phyloP scores from a whole-genome alignment of 169 alveolate genomes.

The Eimeria necatrix region DNA sequence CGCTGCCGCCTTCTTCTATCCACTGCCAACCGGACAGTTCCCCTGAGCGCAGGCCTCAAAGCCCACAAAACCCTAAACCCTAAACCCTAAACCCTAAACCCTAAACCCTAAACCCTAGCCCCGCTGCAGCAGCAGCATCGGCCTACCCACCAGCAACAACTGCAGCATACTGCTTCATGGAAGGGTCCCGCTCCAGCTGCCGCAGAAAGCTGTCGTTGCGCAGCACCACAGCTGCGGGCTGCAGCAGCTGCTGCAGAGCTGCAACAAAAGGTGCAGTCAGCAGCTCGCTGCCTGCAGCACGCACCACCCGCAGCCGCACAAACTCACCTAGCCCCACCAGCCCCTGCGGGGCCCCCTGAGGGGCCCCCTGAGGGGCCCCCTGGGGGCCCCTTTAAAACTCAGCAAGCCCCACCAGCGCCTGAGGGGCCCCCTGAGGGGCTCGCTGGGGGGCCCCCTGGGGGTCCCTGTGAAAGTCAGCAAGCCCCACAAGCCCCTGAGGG shows the following conservation, averaged over 20 bases:
- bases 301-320: too few species aligned
- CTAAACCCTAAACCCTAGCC: too few species aligned
- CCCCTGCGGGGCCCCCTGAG: not conserved
- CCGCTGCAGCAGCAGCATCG: constrained; percentile 11
- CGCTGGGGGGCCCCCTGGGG: too few species aligned
- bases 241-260: not conserved
- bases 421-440: not conserved
- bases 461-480: too few species aligned
- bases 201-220: constrained; percentile 45
- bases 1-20: constrained; percentile 60
- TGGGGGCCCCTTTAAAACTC: not conserved
- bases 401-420: not conserved
- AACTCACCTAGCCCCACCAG: not conserved
- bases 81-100: not conserved
- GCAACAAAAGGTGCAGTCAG: constrained; percentile 46
- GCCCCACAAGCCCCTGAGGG: too few species aligned
- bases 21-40: not conserved
- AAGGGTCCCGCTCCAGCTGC: constrained; percentile 30
- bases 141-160: not conserved
- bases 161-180: not conserved
- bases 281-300: constrained; percentile 57
- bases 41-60: constrained; percentile 19
- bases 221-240: constrained; percentile 40
- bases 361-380: too few species aligned
- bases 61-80: too few species aligned